These are phyloP conservation scores for Thalassiosira exigua DNA, from an alignment of 352 stramenopile species.

Conservation along the genomic window DNA sequence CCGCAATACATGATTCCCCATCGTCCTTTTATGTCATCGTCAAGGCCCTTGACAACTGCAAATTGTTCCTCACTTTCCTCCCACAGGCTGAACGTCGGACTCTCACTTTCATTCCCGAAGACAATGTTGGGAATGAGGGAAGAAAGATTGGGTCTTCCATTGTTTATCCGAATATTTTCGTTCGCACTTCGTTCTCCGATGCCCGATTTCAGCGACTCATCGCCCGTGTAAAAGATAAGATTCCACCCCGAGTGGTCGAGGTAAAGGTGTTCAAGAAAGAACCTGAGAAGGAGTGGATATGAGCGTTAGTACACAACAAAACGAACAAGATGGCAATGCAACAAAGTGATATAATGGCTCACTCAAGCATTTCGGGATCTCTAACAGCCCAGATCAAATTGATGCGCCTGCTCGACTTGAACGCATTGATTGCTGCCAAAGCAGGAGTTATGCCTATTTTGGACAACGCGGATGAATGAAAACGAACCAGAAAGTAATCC, in stretches of 20 bases:
- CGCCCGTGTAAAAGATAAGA: conserved; percentile 67
- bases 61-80: conserved; percentile 29
- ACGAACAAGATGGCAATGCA: conserved; percentile 8
- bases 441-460: conserved; percentile 67
- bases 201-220: conserved; percentile 19
- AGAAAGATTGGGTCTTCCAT: conserved; percentile 40
- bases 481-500: too few species aligned
- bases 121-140: conserved; percentile 62
- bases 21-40: conserved; percentile 24
- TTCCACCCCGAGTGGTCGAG: conserved; percentile 59
- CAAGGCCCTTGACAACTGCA: conserved; percentile 33
- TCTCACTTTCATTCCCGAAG: conserved; percentile 53
- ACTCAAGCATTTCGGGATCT: conserved; percentile 28
- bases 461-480: too few species aligned
- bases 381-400: conserved; percentile 63
- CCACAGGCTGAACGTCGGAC: conserved; percentile 48
- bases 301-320: conserved; percentile 4
- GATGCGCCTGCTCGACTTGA: conserved; percentile 52
- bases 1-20: conserved; percentile 72
- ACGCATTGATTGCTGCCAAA: conserved; percentile 49
- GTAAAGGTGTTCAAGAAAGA: conserved; percentile 57
- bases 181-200: conserved; percentile 23
- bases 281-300: conserved; percentile 11
- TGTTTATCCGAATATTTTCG: conserved; percentile 55
- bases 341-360: conserved; percentile 9